These are phyloP conservation scores for Plasmodium inui DNA, from an alignment of 169 alveolate genomes.

Conservation along the genomic window DNA sequence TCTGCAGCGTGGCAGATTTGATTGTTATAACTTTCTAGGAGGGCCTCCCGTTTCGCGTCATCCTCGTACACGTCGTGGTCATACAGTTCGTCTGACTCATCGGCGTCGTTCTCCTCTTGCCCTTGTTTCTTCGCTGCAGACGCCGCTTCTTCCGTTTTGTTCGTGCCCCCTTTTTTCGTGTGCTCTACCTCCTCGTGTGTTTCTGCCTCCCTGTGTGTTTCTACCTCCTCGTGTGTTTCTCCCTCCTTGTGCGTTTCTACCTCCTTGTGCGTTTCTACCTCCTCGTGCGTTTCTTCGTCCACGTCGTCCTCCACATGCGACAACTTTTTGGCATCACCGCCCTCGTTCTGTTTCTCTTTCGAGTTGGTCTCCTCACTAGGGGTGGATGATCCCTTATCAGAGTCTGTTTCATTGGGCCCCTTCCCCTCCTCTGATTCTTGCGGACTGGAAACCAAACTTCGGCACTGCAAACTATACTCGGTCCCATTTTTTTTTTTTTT, in stretches of 20 bases:
- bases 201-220: too few relatives aligned
- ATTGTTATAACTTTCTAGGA: conserved; percentile 1
- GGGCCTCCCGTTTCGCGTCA: background rate
- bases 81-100: background rate
- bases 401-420: background rate
- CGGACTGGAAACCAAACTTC: conserved; percentile 26
- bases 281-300: background rate
- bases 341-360: background rate
- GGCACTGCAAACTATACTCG: background rate
- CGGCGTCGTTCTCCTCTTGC: background rate
- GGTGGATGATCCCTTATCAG: background rate
- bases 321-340: background rate
- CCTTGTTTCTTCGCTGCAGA: background rate
- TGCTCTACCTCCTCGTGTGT: too few relatives aligned
- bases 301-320: background rate
- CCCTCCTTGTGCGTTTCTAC: too few relatives aligned
- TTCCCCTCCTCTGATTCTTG: background rate
- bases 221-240: too few relatives aligned
- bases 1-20: background rate
- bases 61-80: background rate
- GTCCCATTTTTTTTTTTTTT: background rate
- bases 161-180: background rate
- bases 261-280: background rate
- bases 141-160: background rate
- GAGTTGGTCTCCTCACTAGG: background rate